Evolutionary conservation across 2,329 filamentous ascomycete species (phyloP).

Genomic region (Xylariaceae sp.): DNA sequence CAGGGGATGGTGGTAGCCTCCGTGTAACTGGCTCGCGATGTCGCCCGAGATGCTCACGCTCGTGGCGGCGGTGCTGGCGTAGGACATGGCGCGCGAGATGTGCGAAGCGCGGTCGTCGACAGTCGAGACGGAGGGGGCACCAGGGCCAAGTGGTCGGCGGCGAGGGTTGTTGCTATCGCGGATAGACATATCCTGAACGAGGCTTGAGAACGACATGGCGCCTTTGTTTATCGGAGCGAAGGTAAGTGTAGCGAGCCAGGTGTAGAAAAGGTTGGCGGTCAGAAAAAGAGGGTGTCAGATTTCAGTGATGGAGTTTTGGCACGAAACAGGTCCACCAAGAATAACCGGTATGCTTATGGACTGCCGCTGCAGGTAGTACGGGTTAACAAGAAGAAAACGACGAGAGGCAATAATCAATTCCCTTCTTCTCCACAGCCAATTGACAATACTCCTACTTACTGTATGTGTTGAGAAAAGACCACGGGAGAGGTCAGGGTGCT

Average conservation of each 20-base stretch:
- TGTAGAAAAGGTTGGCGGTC: neutral
- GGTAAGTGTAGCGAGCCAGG: too few relatives aligned
- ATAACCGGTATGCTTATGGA: neutral
- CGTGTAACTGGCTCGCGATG: conserved; percentile 83
- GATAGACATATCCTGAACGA: conserved; percentile 69
- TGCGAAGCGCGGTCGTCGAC: conserved; percentile 66
- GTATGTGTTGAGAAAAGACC: too few relatives aligned
- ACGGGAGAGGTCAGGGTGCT: too few relatives aligned
- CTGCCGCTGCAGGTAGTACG: neutral
- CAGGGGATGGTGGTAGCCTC: conserved; percentile 81
- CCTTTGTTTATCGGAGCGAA: neutral
- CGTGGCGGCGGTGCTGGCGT: conserved; percentile 70
- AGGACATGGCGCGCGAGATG: conserved; percentile 69
- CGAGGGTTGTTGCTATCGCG: conserved; percentile 59
- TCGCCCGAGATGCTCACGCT: conserved; percentile 75
- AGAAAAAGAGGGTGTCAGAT: neutral
- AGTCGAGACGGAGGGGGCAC: conserved; percentile 58
- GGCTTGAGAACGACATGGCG: conserved; percentile 71
- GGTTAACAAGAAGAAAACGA: neutral
- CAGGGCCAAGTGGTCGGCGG: conserved; percentile 50
- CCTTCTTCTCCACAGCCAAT: too few relatives aligned
- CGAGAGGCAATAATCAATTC: too few relatives aligned
- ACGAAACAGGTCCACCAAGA: too few relatives aligned
- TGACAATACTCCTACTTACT: too few relatives aligned
- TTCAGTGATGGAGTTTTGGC: neutral